Evolutionary conservation across 768 basidiomycete genomes (phyloP).

Genomic region (Ramaria rubella): DNA sequence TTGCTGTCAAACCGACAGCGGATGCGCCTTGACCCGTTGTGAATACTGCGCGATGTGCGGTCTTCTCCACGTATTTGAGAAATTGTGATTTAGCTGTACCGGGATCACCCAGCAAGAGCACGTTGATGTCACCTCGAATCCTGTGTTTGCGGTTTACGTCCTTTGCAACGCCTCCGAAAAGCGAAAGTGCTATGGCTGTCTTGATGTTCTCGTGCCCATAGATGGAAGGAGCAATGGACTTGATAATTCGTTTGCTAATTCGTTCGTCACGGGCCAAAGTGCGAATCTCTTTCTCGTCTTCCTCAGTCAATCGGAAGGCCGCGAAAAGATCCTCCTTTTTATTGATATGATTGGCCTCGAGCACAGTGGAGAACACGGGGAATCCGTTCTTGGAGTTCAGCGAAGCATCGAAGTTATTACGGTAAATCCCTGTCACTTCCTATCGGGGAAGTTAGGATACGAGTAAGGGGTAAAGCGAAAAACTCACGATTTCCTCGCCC

Average conservation of each 20-base stretch:
- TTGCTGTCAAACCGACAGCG: constrained; percentile 96
- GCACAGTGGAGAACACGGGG: constrained; percentile 96
- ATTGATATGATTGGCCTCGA: constrained; percentile 97
- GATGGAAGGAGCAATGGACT: constrained; percentile 97
- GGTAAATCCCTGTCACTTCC: constrained; percentile 98
- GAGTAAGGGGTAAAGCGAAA: constrained; percentile 1
- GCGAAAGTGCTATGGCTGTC: constrained; percentile 89
- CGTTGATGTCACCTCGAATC: constrained; percentile 96
- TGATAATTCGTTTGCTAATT: constrained; percentile 94
- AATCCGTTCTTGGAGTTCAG: constrained; percentile 99
- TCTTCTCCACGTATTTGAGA: constrained; percentile 98
- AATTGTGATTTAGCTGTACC: constrained; percentile 99
- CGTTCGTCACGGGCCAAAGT: constrained; percentile 83
- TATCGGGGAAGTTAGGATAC: constrained; percentile 25
- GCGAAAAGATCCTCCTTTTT: constrained; percentile 99
- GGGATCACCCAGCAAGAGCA: constrained; percentile 93
- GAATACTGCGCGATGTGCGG: constrained; percentile 94
- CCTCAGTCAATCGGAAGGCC: constrained; percentile 95
- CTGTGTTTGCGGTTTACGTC: constrained; percentile 95
- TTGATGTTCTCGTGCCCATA: constrained; percentile 99
- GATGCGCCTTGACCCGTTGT: constrained; percentile 98
- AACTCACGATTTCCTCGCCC: constrained; percentile 90
- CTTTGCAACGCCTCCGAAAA: constrained; percentile 91
- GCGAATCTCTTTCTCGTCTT: constrained; percentile 91
- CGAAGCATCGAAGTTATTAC: constrained; percentile 98